Conservation (phyloP, 2,329 filamentous ascomycete species). For the Pseudodiploospora longispora region DNA sequence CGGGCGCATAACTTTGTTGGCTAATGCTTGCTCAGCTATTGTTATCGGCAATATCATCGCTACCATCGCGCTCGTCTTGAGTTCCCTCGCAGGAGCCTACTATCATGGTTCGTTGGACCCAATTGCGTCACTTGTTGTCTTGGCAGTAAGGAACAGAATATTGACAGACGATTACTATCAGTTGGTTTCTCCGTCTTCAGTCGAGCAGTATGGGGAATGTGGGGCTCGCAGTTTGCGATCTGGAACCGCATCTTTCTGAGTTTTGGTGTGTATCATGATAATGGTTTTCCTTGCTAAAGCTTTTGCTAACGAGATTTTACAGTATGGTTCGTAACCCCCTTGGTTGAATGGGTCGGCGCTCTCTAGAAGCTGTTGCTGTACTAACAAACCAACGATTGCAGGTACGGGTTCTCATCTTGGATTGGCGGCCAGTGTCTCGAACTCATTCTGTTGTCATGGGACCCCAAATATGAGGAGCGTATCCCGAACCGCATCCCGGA, state of each 20-base stretch:
- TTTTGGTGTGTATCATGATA: conserved; percentile 23
- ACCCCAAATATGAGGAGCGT: conserved; percentile 32
- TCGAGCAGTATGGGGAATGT: conserved; percentile 32
- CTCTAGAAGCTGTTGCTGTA: not conserved
- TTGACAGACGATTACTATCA: conserved; percentile 2
- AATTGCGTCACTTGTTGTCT: not conserved
- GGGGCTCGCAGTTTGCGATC: conserved; percentile 33
- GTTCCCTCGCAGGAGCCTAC: conserved; percentile 33
- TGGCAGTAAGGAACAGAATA: not conserved
- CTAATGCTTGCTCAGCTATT: conserved; percentile 18
- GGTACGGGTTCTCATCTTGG: conserved; percentile 38
- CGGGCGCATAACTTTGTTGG: not conserved
- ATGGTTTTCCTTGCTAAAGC: not conserved
- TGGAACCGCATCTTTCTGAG: conserved; percentile 34
- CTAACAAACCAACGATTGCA: conserved; percentile 5
- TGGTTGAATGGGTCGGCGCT: too few relatives aligned
- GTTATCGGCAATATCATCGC: conserved; percentile 31
- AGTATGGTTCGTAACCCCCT: conserved; percentile 15
- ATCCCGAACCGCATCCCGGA: conserved; percentile 33
- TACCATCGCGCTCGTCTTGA: conserved; percentile 29
- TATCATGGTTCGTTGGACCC: conserved; percentile 27
- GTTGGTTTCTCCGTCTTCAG: conserved; percentile 32
- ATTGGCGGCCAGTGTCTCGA: conserved; percentile 39
- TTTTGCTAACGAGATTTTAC: conserved; percentile 5
- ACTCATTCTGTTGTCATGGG: conserved; percentile 36